Evolutionary conservation across 768 basidiomycete species (phyloP).

Genomic region (Mycena amicta): DNA sequence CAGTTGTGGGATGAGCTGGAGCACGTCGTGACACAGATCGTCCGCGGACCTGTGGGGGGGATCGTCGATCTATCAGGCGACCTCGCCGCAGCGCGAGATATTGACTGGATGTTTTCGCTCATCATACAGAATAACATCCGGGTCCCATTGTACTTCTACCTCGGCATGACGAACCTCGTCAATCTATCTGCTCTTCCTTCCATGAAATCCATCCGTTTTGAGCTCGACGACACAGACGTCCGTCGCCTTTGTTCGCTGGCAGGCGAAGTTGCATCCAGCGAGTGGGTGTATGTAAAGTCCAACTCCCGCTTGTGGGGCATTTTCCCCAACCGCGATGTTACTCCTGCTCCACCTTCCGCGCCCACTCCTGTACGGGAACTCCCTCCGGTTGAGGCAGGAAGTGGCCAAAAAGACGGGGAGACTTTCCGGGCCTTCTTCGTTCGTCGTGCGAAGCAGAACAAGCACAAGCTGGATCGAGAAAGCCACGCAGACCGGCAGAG

Average conservation of each 20-base stretch:
- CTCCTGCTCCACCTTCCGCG: neutral
- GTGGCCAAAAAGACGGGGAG: neutral
- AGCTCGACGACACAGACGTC: no score
- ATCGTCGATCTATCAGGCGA: neutral
- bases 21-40: neutral
- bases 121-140: neutral
- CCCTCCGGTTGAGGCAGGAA: neutral
- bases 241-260: no score
- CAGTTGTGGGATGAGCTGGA: neutral
- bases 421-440: neutral
- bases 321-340: neutral
- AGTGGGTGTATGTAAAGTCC: neutral
- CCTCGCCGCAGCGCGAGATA: neutral
- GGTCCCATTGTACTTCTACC: neutral
- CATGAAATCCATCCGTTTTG: neutral
- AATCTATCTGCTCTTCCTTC: neutral
- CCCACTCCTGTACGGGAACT: neutral
- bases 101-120: neutral
- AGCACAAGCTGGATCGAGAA: neutral
- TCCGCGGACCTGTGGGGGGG: neutral
- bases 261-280: neutral
- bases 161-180: neutral
- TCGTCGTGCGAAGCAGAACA: neutral
- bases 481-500: neutral
- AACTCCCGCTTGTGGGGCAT: neutral